Evolutionary conservation across 2,329 filamentous ascomycete genomes (phyloP), one percentile per base, ranked within the genome.

Genomic region (Sclerotinia minor): DNA sequence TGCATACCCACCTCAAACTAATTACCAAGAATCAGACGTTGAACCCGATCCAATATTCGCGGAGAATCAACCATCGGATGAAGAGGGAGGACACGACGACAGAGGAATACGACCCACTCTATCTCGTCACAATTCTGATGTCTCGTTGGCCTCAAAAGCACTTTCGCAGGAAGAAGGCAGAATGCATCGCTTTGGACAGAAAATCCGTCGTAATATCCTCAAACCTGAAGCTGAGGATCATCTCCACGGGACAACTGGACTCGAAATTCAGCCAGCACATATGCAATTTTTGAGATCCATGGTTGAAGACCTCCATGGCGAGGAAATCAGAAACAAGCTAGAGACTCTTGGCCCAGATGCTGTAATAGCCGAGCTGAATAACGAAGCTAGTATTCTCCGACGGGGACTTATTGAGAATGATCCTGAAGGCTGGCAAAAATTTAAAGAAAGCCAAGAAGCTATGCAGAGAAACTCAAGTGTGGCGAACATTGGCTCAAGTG

Each of bases 161-260:
- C 84, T 89, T 69, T 84, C 84, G 0, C 83, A 87, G 57, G 89
- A 92, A 79, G 89, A 92, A 83, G 89, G 89, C 44, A 85, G 85
- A 44, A 84, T 91, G 72, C 89, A 90, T 74, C 86, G 89, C 35
- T 83, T 91, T 49, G 87, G 88, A 41, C 88, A 91, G 73, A 83
- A 85, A 71, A 81, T 91, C 55, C 85, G 88, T 26, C 85, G 87
- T 53, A 86, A 89, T 68, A 82, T 91, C 49, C 79, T 90, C 32
- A 83, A 81, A 60, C 70, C 74, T 3, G 73, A 77, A n/a, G 50
- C 41, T 3, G 72, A 73, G 53, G 72, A 73, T 26, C 55, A 73
- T 38, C 45, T 57, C 5, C 69, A 72, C 24, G 70, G 73, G 79
- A 86, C 72, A 80, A 83, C 70, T 79, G 84, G 63, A 70, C 84